Percentiles rank a stretch among this genome's conserved stretches.
These are phyloP conservation scores for Toxicodendron radicans DNA, from an alignment of 345 rosid species.

Conservation along the genomic window DNA sequence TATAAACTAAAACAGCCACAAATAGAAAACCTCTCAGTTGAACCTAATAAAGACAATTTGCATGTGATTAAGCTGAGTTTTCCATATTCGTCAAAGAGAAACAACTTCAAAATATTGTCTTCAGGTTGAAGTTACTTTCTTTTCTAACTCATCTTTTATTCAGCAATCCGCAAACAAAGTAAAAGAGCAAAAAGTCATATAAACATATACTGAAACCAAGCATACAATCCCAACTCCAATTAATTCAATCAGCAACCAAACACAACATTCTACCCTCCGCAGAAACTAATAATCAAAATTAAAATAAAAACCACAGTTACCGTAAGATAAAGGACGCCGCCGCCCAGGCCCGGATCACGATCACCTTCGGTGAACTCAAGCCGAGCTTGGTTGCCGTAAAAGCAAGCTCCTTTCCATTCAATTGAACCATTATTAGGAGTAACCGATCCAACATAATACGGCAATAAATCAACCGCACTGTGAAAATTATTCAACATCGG, in stretches of 20 bases:
- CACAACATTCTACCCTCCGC: background rate
- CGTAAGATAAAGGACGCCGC: slow-evolving; percentile 81
- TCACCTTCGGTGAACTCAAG: slow-evolving; percentile 66
- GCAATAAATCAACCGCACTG: slow-evolving; percentile 86
- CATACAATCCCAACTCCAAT: background rate
- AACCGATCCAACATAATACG: slow-evolving; percentile 79
- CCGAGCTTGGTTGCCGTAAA: slow-evolving; percentile 71
- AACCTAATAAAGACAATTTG: background rate
- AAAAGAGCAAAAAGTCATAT: background rate
- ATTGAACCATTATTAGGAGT: slow-evolving; percentile 57
- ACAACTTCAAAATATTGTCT: background rate
- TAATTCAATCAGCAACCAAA: background rate
- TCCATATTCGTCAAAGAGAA: background rate
- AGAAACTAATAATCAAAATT: background rate
- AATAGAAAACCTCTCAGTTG: background rate
- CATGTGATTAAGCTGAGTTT: background rate
- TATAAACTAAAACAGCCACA: background rate
- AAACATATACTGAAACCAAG: background rate
- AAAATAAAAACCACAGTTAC: slow-evolving; percentile 27
- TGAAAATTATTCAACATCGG: slow-evolving; percentile 82
- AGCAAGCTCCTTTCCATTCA: slow-evolving; percentile 94
- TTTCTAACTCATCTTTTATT: background rate
- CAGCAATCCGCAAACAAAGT: background rate
- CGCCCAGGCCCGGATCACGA: slow-evolving; percentile 66
- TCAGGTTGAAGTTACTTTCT: background rate